Evolutionary conservation across 225 moss, liverwort and hornwort genomes (phyloP).

Genomic region (Pseudisothecium myosuroides): DNA sequence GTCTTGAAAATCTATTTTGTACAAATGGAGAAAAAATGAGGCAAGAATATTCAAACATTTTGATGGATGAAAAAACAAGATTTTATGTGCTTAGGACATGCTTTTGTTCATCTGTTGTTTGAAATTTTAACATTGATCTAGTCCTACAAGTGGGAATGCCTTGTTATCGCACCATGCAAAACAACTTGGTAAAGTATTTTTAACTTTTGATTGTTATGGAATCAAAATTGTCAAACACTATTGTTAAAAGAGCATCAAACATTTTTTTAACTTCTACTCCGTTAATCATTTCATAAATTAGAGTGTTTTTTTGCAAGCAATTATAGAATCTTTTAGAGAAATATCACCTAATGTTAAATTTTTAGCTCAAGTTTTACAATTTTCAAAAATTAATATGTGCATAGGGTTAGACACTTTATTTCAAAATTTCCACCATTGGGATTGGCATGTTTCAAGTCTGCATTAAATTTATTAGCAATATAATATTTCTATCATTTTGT

Average conservation of each 20-base stretch:
- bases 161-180: neutral
- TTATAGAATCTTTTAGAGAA: neutral
- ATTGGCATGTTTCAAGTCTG: neutral
- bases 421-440: neutral
- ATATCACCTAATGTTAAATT: neutral
- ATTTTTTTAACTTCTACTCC: neutral
- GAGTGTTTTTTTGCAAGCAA: accelerated
- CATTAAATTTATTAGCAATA: neutral
- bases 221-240: neutral
- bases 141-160: neutral
- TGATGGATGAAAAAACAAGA: neutral
- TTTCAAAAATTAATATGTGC: accelerated
- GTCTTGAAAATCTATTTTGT: neutral
- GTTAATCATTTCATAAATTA: neutral
- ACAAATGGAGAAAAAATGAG: no score
- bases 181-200: neutral
- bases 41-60: neutral
- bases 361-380: neutral
- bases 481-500: neutral
- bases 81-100: neutral
- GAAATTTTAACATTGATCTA: neutral
- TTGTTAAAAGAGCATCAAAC: neutral
- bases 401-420: neutral
- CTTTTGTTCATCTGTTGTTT: neutral
- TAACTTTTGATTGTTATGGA: neutral